Conservation (phyloP, 129 eudicot genomes). For the Saussurea involucrata region DNA sequence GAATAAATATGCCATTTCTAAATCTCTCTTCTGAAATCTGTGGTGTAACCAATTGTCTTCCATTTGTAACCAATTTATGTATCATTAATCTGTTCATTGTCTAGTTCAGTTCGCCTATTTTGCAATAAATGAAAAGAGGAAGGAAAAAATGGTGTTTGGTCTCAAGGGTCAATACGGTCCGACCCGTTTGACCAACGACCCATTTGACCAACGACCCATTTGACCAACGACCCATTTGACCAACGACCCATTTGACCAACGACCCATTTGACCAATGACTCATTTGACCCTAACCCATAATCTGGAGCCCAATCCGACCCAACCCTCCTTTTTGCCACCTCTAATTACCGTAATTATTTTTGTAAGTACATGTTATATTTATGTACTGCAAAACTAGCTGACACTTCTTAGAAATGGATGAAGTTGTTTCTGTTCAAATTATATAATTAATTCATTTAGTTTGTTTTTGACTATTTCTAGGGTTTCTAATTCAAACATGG, state of each 20-base stretch:
- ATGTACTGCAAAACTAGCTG: neutral
- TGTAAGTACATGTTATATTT: too few relatives aligned
- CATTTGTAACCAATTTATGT: too few relatives aligned
- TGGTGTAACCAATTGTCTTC: too few relatives aligned
- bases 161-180: neutral
- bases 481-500: constrained; percentile 47
- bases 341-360: neutral
- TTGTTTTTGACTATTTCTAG: neutral
- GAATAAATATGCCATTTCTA: too few relatives aligned
- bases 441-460: neutral
- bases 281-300: neutral
- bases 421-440: neutral
- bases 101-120: too few relatives aligned
- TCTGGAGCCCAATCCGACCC: neutral
- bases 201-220: too few relatives aligned
- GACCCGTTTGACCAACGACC: neutral
- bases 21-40: too few relatives aligned
- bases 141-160: neutral
- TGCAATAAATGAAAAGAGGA: too few relatives aligned
- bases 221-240: too few relatives aligned
- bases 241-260: too few relatives aligned
- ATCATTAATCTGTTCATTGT: too few relatives aligned
- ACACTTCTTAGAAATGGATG: neutral
- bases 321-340: neutral
- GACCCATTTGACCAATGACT: too few relatives aligned